These are phyloP conservation scores for Fusarium humuli DNA, from an alignment of 2,329 filamentous ascomycete species.

Conservation along the genomic window DNA sequence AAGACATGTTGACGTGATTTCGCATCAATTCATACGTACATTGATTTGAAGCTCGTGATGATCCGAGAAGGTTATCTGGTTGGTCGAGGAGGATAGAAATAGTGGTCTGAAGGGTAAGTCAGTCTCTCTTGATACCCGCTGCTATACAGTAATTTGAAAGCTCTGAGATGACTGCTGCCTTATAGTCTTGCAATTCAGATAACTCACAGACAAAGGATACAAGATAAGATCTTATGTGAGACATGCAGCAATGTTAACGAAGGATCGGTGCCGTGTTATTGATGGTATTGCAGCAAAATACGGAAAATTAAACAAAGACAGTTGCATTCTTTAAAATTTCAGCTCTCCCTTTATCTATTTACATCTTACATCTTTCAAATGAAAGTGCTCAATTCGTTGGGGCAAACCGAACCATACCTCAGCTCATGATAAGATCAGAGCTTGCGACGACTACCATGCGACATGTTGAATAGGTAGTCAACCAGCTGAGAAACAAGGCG, in stretches of 20 bases:
- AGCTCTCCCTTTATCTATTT: conserved; percentile 17
- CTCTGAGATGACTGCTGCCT: background rate
- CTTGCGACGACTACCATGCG: background rate
- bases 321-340: background rate
- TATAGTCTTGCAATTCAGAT: background rate
- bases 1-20: conserved; percentile 24
- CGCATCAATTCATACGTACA: conserved; percentile 8
- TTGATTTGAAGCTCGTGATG: background rate
- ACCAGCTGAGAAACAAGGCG: background rate
- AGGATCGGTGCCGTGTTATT: background rate
- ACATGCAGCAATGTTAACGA: no score
- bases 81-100: background rate
- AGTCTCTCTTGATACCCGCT: background rate
- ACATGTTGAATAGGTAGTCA: background rate
- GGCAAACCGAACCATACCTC: conserved; percentile 35
- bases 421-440: conserved; percentile 23
- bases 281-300: background rate
- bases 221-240: background rate
- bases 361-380: conserved; percentile 1
- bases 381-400: conserved; percentile 9
- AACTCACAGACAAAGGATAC: background rate
- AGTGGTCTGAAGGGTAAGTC: background rate
- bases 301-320: background rate
- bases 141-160: background rate
- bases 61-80: background rate